Evolutionary conservation across 345 rosid species (phyloP).

Genomic region (Euclidium syriacum): DNA sequence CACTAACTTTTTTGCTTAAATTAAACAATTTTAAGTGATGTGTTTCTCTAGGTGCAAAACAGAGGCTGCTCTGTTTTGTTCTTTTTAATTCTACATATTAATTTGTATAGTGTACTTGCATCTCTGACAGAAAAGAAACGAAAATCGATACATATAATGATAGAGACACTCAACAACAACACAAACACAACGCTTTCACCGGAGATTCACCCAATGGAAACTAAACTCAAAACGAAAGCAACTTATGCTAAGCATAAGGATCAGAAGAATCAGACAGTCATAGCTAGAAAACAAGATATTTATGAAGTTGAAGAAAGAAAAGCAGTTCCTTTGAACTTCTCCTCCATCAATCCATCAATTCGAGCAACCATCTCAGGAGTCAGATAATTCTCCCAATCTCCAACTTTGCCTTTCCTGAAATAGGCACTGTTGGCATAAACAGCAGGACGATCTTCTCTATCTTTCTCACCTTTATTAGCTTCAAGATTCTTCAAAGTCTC

Average conservation of each 20-base stretch:
- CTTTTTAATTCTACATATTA: background rate
- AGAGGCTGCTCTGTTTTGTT: slow-evolving; percentile 14
- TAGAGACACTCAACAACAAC: background rate
- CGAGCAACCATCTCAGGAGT: slow-evolving; percentile 33
- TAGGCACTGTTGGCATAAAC: slow-evolving; percentile 16
- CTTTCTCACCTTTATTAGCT: slow-evolving; percentile 30
- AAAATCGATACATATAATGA: background rate
- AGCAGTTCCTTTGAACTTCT: slow-evolving; percentile 26
- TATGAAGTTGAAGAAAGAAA: slow-evolving; percentile 3
- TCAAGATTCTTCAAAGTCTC: slow-evolving; percentile 35
- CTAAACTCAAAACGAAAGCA: background rate
- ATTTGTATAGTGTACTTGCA: too few species aligned
- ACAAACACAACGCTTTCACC: background rate
- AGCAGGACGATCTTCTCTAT: slow-evolving; percentile 16
- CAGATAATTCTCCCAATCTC: slow-evolving; percentile 37
- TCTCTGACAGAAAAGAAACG: background rate
- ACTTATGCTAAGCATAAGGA: slow-evolving; percentile 6
- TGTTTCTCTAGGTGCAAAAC: background rate
- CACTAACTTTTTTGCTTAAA: background rate
- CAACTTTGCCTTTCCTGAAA: slow-evolving; percentile 40
- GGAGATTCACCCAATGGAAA: background rate
- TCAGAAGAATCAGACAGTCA: background rate
- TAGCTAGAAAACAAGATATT: slow-evolving; percentile 1
- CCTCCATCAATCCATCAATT: slow-evolving; percentile 21
- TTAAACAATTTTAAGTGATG: background rate